Conservation (phyloP, 2,329 filamentous ascomycete genomes). For the Cercospora sojina region DNA sequence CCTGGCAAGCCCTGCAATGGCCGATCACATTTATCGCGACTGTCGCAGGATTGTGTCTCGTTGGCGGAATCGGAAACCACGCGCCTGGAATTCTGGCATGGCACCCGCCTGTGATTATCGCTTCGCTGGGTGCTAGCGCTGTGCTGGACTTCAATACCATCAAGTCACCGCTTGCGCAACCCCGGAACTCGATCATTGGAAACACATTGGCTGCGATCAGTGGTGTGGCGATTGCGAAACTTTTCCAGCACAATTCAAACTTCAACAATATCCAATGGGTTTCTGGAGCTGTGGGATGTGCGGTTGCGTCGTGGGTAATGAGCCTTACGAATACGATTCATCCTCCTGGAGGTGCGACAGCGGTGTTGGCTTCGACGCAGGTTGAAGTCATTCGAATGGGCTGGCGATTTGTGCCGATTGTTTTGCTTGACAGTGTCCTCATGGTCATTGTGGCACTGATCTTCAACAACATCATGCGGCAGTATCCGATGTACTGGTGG, state of each 20-base stretch:
- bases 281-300: constrained; percentile 46
- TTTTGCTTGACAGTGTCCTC: constrained; percentile 44
- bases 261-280: constrained; percentile 46
- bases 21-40: constrained; percentile 47
- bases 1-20: constrained; percentile 44
- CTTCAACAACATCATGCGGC: constrained; percentile 49
- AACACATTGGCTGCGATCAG: constrained; percentile 48
- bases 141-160: constrained; percentile 51
- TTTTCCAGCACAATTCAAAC: constrained; percentile 43
- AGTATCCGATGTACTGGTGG: constrained; percentile 53
- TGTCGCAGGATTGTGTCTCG: constrained; percentile 45
- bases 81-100: constrained; percentile 40
- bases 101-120: constrained; percentile 47
- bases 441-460: constrained; percentile 46
- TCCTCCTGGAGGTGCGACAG: constrained; percentile 52
- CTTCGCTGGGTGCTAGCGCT: constrained; percentile 48
- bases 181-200: constrained; percentile 48
- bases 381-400: constrained; percentile 45
- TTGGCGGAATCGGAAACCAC: constrained; percentile 46
- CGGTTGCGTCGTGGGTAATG: constrained; percentile 47
- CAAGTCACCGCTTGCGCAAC: constrained; percentile 49
- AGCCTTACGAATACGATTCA: constrained; percentile 50
- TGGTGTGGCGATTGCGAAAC: constrained; percentile 47
- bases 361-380: constrained; percentile 47
- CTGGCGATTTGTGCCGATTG: constrained; percentile 47